A percentile compares a stretch with the other conserved stretches of the same genome.
phyloP scores from a whole-genome alignment of 352 stramenopile species.

The Pythium myriotylum region DNA sequence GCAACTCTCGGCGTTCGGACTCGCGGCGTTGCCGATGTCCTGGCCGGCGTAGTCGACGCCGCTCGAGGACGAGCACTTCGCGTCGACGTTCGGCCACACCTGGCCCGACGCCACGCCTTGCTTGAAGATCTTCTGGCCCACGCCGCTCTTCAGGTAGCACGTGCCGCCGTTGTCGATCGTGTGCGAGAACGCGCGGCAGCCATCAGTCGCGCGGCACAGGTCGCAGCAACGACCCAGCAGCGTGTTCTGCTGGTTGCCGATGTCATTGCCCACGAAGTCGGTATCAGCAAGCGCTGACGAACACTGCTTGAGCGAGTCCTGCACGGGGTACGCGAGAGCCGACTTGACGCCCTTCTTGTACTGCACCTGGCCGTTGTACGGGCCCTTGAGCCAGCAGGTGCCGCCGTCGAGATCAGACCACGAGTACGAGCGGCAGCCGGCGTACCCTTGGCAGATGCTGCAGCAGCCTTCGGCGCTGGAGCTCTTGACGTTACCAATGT shows the following conservation, averaged over 20 bases:
- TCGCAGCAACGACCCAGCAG: background rate
- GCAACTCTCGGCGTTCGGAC: no score
- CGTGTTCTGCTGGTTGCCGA: background rate
- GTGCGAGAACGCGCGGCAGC: background rate
- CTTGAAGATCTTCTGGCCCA: no score
- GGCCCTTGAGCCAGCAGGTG: conserved; percentile 30
- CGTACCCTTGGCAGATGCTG: conserved; percentile 13
- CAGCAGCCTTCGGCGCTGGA: conserved; percentile 20
- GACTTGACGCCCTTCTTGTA: conserved; percentile 37
- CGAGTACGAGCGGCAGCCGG: conserved; percentile 45
- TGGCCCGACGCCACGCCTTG: no score
- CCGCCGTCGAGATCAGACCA: conserved; percentile 53
- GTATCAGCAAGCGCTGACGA: background rate
- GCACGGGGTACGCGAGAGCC: background rate
- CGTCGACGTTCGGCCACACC: no score
- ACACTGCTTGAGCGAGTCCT: background rate
- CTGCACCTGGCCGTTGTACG: background rate
- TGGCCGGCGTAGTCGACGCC: no score
- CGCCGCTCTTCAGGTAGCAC: no score
- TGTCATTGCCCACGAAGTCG: background rate
- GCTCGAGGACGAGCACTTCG: no score
- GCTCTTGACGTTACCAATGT: no score
- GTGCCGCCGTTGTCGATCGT: background rate
- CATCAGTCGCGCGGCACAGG: background rate
- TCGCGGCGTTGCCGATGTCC: no score